These are phyloP conservation scores for Populus trichocarpa DNA, from an alignment of 441 rosid species.

Conservation along the genomic window DNA sequence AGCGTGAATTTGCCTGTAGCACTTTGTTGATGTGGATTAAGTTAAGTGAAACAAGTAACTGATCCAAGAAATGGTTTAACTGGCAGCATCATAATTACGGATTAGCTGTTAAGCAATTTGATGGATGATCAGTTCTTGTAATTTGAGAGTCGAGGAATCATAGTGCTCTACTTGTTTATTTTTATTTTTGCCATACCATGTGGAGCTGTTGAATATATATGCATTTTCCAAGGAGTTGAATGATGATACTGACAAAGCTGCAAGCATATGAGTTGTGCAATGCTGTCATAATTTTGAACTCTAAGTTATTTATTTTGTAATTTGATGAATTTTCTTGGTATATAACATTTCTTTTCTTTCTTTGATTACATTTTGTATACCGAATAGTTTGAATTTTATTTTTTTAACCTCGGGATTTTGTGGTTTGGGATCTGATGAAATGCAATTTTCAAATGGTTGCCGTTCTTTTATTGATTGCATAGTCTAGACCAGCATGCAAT, in stretches of 20 bases:
- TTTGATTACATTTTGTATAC: not conserved
- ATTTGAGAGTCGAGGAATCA: not conserved
- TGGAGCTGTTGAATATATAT: not conserved
- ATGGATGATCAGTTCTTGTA: not conserved
- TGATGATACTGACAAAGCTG: not conserved
- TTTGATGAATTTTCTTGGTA: not conserved
- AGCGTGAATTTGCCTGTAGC: not conserved
- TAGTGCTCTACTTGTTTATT: not conserved
- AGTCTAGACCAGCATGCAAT: not conserved
- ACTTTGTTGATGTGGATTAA: not conserved
- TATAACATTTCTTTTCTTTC: not conserved
- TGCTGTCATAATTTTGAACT: not conserved
- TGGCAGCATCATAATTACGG: constrained; percentile 5
- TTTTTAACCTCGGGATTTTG: not conserved
- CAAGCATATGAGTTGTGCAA: not conserved
- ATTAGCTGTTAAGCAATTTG: constrained; percentile 2
- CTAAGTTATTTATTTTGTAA: not conserved
- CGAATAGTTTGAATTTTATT: not conserved
- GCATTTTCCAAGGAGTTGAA: not conserved
- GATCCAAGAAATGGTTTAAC: not conserved
- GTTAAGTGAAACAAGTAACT: not conserved
- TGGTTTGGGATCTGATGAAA: not conserved
- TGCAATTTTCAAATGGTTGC: not conserved
- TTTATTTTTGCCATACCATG: not conserved
- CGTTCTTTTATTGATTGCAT: not conserved